phyloP scores from a whole-genome alignment of 176 grass and related monocot species.

The Lolium multiflorum region DNA sequence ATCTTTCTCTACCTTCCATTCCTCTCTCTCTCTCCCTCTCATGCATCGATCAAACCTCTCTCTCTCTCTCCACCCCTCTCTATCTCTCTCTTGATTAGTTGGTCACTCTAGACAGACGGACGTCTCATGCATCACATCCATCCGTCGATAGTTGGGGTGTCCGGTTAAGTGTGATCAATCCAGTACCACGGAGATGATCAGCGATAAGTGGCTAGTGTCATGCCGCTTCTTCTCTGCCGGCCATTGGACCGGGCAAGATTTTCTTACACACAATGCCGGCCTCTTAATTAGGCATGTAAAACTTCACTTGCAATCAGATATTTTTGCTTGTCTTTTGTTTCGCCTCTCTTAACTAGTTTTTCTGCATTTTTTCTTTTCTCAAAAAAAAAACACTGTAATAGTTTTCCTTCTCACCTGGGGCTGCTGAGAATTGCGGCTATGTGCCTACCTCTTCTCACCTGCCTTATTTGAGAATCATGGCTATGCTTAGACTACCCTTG shows the following conservation, averaged over 20 bases:
- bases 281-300: neutral
- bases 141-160: neutral
- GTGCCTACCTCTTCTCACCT: too few species aligned
- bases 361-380: too few species aligned
- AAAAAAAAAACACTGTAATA: too few species aligned
- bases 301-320: too few species aligned
- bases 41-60: neutral
- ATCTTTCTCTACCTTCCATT: neutral
- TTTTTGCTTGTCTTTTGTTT: too few species aligned
- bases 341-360: too few species aligned
- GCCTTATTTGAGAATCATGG: too few species aligned
- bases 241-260: neutral
- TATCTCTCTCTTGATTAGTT: constrained; percentile 21
- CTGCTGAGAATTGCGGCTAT: too few species aligned
- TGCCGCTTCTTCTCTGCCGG: constrained; percentile 11
- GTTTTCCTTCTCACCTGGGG: too few species aligned
- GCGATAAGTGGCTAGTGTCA: constrained; percentile 13
- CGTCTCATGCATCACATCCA: constrained; percentile 8
- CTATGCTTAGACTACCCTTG: too few species aligned
- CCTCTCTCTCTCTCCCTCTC: neutral
- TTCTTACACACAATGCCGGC: neutral
- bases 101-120: constrained; percentile 30
- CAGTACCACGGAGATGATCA: neutral
- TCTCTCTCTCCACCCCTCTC: neutral
- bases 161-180: constrained; percentile 7